A percentile compares a stretch with the other conserved stretches of the same genome.
phyloP scores from a whole-genome alignment of 2,329 filamentous ascomycete species.

The Paracamarosporium sp. region DNA sequence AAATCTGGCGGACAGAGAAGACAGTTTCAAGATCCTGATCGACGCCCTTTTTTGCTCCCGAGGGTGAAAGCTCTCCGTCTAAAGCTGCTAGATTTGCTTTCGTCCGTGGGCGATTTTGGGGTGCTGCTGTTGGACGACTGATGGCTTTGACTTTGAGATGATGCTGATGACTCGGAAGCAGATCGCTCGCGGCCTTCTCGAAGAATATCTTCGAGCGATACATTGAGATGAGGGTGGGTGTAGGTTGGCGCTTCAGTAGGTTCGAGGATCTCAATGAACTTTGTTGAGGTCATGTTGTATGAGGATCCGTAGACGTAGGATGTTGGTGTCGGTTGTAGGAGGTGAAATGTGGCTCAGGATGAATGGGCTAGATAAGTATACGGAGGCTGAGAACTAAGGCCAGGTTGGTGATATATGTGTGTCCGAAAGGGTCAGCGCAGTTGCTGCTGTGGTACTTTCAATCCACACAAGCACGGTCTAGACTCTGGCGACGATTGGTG shows the following conservation, averaged over 20 bases:
- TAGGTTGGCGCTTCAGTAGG: slow-evolving; percentile 39
- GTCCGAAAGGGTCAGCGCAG: slow-evolving; percentile 3
- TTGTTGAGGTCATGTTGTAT: slow-evolving; percentile 38
- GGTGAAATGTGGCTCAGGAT: background rate
- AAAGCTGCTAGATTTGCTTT: slow-evolving; percentile 32
- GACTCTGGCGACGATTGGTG: slow-evolving; percentile 10
- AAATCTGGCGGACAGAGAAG: background rate
- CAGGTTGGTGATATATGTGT: slow-evolving; percentile 5
- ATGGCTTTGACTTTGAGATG: slow-evolving; percentile 24
- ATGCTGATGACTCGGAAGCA: slow-evolving; percentile 38
- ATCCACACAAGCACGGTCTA: slow-evolving; percentile 10
- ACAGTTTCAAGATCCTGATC: slow-evolving; percentile 19
- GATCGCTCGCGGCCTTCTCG: slow-evolving; percentile 45
- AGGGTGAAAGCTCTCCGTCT: slow-evolving; percentile 36
- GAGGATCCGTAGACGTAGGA: background rate
- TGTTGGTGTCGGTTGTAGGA: background rate
- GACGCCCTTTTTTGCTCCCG: slow-evolving; percentile 41
- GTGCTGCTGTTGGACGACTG: slow-evolving; percentile 29
- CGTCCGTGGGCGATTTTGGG: slow-evolving; percentile 35
- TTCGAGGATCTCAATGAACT: slow-evolving; percentile 49
- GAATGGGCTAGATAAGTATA: slow-evolving; percentile 4
- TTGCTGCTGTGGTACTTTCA: background rate
- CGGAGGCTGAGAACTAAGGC: slow-evolving; percentile 8
- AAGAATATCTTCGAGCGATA: slow-evolving; percentile 48
- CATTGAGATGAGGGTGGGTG: slow-evolving; percentile 47